Base-by-base conservation (phyloP, 805 yeast genomes). In the Starmerella lactis-condensi region DNA sequence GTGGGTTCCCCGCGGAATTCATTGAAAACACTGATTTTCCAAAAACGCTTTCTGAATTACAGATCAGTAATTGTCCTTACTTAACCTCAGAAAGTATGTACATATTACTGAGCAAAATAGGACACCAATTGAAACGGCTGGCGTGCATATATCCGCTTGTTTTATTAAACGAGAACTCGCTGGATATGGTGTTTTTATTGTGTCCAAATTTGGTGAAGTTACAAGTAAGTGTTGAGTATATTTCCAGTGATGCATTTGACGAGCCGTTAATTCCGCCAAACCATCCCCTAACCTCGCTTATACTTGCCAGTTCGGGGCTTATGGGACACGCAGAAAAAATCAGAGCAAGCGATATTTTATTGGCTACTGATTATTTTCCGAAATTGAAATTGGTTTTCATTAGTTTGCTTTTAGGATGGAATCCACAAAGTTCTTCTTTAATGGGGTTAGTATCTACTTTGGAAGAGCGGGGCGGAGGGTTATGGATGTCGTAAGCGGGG, bases 141-240 rank as follows among this genome's bases (percentile, higher is more conserved):
- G 64, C 72, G 27, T 69, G 83, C 16, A 72, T 69, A 38, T 89
- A 78, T 46, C 98, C 98, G 2, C 70, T 85, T 83, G 94, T 93
- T 0, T 69, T 72, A 2, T 56, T 85, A 20, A 60, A 64, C 20
- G 69, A 65, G 7, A 66, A 68, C 38, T 71, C 92, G 0, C 56
- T 83, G 43, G 94, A 89, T 52, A 57, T 63, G 30, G 64, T 78
- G 1, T 72, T 85, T 43, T 53, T 64, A 11, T 70, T 70, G 46
- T 85, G 96, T 51, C 91, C 94, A 4, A 65, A 73, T 35, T 56
- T 89, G 32, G 42, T 51, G 6, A 60, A 65, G 10, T 54, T 82
- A 17, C 73, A 71, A 45, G 58, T 81, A 5, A 68, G 82, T 34
- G 83, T 82, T 3, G 95, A 85, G 51, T 85, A 89, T 47, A 52